Evolutionary conservation across 108 stramenopile genomes (phyloP).

Genomic region (Pseudonitzschia delicatissima): DNA sequence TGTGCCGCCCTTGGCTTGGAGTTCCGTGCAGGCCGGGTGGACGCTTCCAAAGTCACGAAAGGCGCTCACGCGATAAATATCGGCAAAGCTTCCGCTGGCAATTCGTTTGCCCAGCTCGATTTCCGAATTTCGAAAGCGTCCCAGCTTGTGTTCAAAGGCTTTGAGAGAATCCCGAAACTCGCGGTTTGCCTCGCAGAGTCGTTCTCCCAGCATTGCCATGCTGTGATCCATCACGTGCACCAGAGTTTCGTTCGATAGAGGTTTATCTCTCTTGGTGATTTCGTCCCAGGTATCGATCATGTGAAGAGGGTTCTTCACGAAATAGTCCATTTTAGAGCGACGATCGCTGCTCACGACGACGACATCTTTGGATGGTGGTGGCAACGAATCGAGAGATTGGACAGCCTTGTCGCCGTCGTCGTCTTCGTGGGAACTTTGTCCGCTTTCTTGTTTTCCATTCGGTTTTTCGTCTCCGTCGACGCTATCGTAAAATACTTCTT

Average conservation of each 20-base stretch:
- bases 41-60: not conserved
- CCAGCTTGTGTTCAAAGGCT: constrained; percentile 17
- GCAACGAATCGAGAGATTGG: too few relatives aligned
- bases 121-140: constrained; percentile 31
- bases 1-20: constrained; percentile 13
- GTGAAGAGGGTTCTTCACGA: not conserved
- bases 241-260: constrained; percentile 2
- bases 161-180: not conserved
- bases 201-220: constrained; percentile 12
- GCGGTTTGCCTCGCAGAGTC: constrained; percentile 16
- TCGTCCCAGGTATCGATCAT: constrained; percentile 18
- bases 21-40: constrained; percentile 2
- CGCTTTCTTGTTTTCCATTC: not conserved
- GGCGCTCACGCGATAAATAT: constrained; percentile 19
- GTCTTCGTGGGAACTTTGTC: not conserved
- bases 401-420: too few relatives aligned
- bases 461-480: not conserved
- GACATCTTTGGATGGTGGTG: too few relatives aligned
- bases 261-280: constrained; percentile 25
- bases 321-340: too few relatives aligned
- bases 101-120: constrained; percentile 24
- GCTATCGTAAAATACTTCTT: not conserved
- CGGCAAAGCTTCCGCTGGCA: constrained; percentile 36
- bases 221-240: constrained; percentile 24
- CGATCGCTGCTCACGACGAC: too few relatives aligned